phyloP scores from a whole-genome alignment of 441 rosid genomes.

The Dalechampia spathulata region DNA sequence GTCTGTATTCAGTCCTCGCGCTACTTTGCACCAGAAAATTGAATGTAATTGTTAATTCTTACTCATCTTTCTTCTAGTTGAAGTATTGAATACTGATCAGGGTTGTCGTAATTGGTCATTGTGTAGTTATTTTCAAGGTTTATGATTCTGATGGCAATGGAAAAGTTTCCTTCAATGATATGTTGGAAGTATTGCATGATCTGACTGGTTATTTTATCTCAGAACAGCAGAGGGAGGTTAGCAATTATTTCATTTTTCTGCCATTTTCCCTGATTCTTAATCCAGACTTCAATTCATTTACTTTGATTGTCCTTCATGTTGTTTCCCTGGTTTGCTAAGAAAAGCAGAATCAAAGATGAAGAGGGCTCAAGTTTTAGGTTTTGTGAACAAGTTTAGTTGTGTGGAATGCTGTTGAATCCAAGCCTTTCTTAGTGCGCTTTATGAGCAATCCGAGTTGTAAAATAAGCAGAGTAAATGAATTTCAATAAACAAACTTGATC shows the following conservation, averaged over 20 bases:
- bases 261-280: too few species aligned
- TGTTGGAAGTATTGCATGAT: conserved; percentile 72
- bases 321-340: not conserved
- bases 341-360: too few species aligned
- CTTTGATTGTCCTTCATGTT: too few species aligned
- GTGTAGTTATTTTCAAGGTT: conserved; percentile 75
- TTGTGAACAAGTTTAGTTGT: too few species aligned
- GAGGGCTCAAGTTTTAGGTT: too few species aligned
- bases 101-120: conserved; percentile 1
- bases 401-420: too few species aligned
- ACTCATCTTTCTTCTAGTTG: not conserved
- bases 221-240: conserved; percentile 80
- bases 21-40: conserved; percentile 60
- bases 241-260: not conserved
- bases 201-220: conserved; percentile 89
- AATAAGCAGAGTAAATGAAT: too few species aligned
- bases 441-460: too few species aligned
- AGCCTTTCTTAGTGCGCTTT: too few species aligned
- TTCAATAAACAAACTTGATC: too few species aligned
- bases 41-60: conserved; percentile 32
- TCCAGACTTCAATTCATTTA: too few species aligned
- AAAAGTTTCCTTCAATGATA: conserved; percentile 71
- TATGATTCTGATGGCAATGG: conserved; percentile 90
- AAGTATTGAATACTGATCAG: not conserved
- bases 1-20: conserved; percentile 88